These are phyloP conservation scores for Penicillium malachiteum DNA, from an alignment of 495 filamentous ascomycete species.

Conservation along the genomic window DNA sequence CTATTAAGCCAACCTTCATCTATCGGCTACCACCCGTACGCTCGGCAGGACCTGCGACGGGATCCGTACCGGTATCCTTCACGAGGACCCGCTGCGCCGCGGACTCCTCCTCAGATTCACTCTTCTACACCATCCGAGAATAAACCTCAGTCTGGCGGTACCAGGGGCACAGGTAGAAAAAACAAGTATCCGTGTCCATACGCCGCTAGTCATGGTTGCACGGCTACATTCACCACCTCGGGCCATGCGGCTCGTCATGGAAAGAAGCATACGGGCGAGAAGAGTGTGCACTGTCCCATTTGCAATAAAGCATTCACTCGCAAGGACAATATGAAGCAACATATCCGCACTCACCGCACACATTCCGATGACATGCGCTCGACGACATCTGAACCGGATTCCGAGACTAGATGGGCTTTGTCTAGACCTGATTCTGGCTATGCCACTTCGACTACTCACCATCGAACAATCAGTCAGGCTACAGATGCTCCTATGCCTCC, in stretches of 20 bases:
- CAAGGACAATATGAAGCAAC: slow-evolving; percentile 98
- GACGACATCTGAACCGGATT: slow-evolving; percentile 25
- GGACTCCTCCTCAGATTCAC: slow-evolving; percentile 28
- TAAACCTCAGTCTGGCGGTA: slow-evolving; percentile 13
- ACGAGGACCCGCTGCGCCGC: slow-evolving; percentile 21
- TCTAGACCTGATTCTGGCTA: slow-evolving; percentile 15
- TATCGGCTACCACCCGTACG: slow-evolving; percentile 26
- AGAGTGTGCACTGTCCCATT: slow-evolving; percentile 83
- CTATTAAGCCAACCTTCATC: slow-evolving; percentile 28
- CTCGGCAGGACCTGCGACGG: slow-evolving; percentile 24
- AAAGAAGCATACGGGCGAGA: slow-evolving; percentile 95
- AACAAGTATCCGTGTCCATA: slow-evolving; percentile 59
- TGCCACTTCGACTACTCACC: slow-evolving; percentile 16
- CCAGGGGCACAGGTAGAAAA: slow-evolving; percentile 32
- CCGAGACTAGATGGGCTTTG: slow-evolving; percentile 20
- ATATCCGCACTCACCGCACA: slow-evolving; percentile 76
- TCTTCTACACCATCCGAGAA: slow-evolving; percentile 25
- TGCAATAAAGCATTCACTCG: slow-evolving; percentile 94
- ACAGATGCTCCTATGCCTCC: slow-evolving; percentile 15
- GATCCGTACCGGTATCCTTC: slow-evolving; percentile 16
- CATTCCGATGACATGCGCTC: slow-evolving; percentile 40
- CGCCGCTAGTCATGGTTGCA: slow-evolving; percentile 64
- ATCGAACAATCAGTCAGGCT: slow-evolving; percentile 27
- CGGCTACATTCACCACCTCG: slow-evolving; percentile 89
- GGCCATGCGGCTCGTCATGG: slow-evolving; percentile 95